Conservation (phyloP, 768 basidiomycete species). For the Pilatotrama ljubarskyi region DNA sequence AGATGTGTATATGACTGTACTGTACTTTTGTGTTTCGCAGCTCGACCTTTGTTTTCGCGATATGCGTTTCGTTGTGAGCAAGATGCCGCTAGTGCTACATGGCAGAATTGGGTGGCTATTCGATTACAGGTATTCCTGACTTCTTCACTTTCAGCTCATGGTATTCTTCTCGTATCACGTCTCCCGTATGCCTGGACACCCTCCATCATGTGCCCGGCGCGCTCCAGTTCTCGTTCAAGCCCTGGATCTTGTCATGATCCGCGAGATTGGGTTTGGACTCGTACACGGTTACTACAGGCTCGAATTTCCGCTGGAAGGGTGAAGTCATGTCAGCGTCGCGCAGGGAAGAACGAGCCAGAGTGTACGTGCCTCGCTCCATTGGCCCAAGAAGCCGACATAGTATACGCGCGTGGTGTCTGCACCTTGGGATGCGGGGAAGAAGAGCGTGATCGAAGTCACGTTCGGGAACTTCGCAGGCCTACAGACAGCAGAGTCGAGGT, state of each 20-base stretch:
- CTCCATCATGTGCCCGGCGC: constrained; percentile 11
- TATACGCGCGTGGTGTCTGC: constrained; percentile 76
- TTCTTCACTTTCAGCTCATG: too few species aligned
- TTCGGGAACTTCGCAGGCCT: constrained; percentile 89
- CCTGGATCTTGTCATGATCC: constrained; percentile 85
- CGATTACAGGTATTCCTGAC: neutral
- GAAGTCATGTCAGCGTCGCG: neutral
- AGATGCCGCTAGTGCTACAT: neutral
- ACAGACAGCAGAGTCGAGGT: neutral
- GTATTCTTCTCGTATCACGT: neutral
- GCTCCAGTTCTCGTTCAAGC: constrained; percentile 61
- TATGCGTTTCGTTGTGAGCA: neutral
- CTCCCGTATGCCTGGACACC: neutral
- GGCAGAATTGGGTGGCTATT: neutral
- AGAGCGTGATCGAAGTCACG: constrained; percentile 77
- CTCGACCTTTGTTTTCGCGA: neutral
- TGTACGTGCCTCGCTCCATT: constrained; percentile 70
- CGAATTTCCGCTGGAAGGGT: constrained; percentile 60
- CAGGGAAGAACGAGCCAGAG: neutral
- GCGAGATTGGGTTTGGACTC: constrained; percentile 85
- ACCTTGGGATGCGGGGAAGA: constrained; percentile 78
- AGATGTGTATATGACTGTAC: neutral
- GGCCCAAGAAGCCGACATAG: constrained; percentile 84
- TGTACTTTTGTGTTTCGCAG: neutral
- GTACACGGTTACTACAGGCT: constrained; percentile 84